A percentile compares a stretch with the other conserved stretches of the same genome.
These are phyloP conservation scores for Solioccasus polychromus DNA, from an alignment of 768 basidiomycete species.

Conservation along the genomic window DNA sequence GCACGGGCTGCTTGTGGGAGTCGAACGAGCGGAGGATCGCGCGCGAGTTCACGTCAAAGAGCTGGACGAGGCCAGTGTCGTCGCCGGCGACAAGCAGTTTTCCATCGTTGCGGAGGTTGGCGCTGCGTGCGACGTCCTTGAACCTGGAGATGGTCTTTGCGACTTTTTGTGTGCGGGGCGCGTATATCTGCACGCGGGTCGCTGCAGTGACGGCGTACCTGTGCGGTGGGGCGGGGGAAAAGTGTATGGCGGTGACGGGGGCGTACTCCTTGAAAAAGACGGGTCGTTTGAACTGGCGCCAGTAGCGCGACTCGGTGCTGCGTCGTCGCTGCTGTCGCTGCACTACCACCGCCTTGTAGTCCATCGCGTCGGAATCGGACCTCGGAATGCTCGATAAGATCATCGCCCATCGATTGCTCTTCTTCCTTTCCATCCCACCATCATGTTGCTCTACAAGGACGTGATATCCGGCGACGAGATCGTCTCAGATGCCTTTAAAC, in stretches of 20 bases:
- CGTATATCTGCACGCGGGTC: conserved; percentile 91
- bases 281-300: conserved; percentile 84
- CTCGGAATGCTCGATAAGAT: no score
- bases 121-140: conserved; percentile 92
- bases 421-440: conserved; percentile 14
- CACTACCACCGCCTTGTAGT: conserved; percentile 76
- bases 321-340: conserved; percentile 48
- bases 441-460: conserved; percentile 77
- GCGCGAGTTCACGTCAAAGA: conserved; percentile 91
- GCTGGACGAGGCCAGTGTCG: conserved; percentile 88
- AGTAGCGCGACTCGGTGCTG: conserved; percentile 74
- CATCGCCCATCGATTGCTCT: conserved; percentile 10
- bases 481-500: conserved; percentile 88
- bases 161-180: conserved; percentile 93
- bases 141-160: conserved; percentile 96
- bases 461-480: conserved; percentile 83
- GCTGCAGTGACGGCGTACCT: conserved; percentile 95
- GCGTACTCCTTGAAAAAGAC: conserved; percentile 98
- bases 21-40: conserved; percentile 92
- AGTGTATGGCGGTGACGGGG: conserved; percentile 92
- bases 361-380: conserved; percentile 47
- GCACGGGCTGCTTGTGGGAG: conserved; percentile 94
- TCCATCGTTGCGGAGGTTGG: conserved; percentile 86
- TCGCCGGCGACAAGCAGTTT: conserved; percentile 95
- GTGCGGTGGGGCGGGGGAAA: conserved; percentile 84